Evolutionary conservation across 2,329 filamentous ascomycete species (phyloP).

Genomic region (Aspergillus sp.): DNA sequence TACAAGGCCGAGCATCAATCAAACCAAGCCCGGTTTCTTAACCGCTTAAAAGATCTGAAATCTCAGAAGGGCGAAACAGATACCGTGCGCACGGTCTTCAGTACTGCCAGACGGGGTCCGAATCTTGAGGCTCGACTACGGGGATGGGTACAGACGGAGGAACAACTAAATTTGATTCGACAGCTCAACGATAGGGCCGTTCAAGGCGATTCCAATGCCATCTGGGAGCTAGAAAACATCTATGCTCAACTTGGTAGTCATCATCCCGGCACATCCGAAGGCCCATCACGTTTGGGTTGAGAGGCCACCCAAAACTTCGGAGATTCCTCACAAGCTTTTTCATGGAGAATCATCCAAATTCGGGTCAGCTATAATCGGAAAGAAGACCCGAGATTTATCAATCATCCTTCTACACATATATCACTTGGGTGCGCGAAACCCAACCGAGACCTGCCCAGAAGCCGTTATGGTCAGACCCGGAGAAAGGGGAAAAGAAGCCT

Average conservation of each 20-base stretch:
- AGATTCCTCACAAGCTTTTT: neutral
- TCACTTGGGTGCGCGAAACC: neutral
- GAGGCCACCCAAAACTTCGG: neutral
- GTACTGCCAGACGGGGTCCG: constrained; percentile 36
- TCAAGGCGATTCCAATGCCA: constrained; percentile 37
- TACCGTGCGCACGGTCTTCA: constrained; percentile 61
- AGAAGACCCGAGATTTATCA: neutral
- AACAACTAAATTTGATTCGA: constrained; percentile 37
- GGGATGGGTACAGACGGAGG: constrained; percentile 40
- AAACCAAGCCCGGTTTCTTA: constrained; percentile 58
- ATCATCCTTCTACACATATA: neutral
- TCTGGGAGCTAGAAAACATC: constrained; percentile 36
- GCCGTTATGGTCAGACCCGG: neutral
- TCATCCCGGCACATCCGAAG: constrained; percentile 10
- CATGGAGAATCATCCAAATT: neutral
- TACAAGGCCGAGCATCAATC: constrained; percentile 33
- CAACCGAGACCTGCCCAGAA: neutral
- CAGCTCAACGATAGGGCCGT: constrained; percentile 36
- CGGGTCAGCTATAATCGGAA: neutral
- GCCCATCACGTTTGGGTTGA: constrained; percentile 12
- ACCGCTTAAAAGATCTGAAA: constrained; percentile 66
- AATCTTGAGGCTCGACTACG: constrained; percentile 32
- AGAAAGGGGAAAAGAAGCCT: neutral
- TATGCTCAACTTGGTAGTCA: constrained; percentile 30
- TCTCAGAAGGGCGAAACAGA: constrained; percentile 64